phyloP scores from a whole-genome alignment of 108 stramenopile species.

The Ochromonas danica region DNA sequence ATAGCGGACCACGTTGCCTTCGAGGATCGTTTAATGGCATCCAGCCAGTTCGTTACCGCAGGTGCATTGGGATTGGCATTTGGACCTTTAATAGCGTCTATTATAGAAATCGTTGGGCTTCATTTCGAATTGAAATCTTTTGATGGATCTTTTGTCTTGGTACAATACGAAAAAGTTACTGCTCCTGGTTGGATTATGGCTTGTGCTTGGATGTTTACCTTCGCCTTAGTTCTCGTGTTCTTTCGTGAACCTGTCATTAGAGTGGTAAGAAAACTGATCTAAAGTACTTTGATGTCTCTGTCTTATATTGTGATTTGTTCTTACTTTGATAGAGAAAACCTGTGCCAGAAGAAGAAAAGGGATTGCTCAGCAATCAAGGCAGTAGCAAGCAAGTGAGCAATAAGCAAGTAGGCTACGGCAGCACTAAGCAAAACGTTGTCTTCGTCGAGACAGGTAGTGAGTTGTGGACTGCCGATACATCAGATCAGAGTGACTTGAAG shows the following conservation, averaged over 20 bases:
- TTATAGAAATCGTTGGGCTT: not conserved
- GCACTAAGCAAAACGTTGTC: too few relatives aligned
- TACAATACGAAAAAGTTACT: not conserved
- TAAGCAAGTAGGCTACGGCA: too few relatives aligned
- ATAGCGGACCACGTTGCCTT: constrained; percentile 16
- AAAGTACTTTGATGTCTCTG: too few relatives aligned
- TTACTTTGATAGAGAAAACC: too few relatives aligned
- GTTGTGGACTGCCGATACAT: too few relatives aligned
- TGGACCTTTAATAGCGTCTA: constrained; percentile 1
- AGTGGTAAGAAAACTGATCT: too few relatives aligned
- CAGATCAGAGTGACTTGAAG: too few relatives aligned
- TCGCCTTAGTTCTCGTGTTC: not conserved
- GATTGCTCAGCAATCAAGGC: too few relatives aligned
- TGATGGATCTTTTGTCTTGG: not conserved
- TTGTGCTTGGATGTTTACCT: not conserved
- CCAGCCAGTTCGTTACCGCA: constrained; percentile 6
- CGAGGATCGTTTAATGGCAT: not conserved
- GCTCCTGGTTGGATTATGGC: constrained; percentile 24
- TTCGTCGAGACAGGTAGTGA: too few relatives aligned
- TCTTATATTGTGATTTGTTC: too few relatives aligned
- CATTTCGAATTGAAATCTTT: constrained; percentile 6
- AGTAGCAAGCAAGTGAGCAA: too few relatives aligned
- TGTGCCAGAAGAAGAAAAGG: too few relatives aligned
- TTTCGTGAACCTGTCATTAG: not conserved
- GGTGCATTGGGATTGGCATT: constrained; percentile 5